Conservation (phyloP, 148 eudicot genomes). For the Vaccinium vitisidaea region DNA sequence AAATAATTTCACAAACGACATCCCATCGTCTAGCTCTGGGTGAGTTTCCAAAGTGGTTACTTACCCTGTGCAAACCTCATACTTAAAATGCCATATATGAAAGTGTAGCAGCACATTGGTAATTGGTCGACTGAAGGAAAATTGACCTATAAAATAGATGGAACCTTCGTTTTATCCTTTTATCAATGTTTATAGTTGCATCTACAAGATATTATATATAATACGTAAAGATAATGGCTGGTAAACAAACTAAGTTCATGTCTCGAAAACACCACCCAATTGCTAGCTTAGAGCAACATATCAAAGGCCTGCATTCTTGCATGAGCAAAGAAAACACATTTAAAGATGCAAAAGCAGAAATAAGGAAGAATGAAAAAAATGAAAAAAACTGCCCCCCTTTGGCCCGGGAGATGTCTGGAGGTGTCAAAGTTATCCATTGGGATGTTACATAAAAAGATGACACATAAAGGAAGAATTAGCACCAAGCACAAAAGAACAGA, state of each 20-base stretch:
- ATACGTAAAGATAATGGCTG: not conserved
- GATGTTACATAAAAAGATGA: not conserved
- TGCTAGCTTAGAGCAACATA: not conserved
- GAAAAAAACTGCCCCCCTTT: not conserved
- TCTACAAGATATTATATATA: not conserved
- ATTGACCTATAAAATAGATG: not conserved
- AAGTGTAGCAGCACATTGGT: not conserved
- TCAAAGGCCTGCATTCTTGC: not conserved
- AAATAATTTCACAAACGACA: not conserved
- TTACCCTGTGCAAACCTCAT: not conserved
- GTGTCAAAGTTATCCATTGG: not conserved
- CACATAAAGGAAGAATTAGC: not conserved
- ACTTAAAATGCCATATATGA: not conserved
- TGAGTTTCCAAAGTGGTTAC: not conserved
- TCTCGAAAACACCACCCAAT: not conserved
- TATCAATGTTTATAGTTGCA: not conserved
- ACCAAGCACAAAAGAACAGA: not conserved
- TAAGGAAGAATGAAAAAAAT: slow-evolving; percentile 22
- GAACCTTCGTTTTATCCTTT: not conserved
- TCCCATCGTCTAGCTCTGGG: not conserved
- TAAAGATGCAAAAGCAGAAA: not conserved
- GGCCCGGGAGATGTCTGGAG: not conserved
- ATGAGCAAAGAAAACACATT: not conserved
- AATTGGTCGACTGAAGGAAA: not conserved
- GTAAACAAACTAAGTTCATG: not conserved